phyloP scores from a whole-genome alignment of 1,284 basidiomycete species.

The Rhodofomes roseus region DNA sequence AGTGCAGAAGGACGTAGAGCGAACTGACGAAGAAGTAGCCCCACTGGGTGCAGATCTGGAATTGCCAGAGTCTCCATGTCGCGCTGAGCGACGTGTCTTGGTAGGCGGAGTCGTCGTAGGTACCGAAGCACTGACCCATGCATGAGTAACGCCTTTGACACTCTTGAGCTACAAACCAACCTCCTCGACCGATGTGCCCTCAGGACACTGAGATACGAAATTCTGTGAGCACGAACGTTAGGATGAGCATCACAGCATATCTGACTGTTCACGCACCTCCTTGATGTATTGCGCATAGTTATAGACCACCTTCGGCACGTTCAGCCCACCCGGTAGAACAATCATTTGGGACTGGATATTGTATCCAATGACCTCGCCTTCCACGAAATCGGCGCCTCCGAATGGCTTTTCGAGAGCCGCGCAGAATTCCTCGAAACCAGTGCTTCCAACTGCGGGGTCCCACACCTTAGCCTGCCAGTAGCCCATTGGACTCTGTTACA shows the following conservation, averaged over 20 bases:
- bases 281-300: constrained; percentile 81
- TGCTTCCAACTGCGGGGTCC: constrained; percentile 69
- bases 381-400: constrained; percentile 19
- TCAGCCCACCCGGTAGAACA: constrained; percentile 38
- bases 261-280: constrained; percentile 39
- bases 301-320: constrained; percentile 54
- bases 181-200: constrained; percentile 51
- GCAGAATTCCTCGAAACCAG: constrained; percentile 72
- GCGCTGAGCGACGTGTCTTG: constrained; percentile 58
- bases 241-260: neutral
- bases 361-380: constrained; percentile 10
- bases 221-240: constrained; percentile 37
- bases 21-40: constrained; percentile 76
- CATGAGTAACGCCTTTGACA: neutral
- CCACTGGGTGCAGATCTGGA: constrained; percentile 94
- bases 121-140: constrained; percentile 75
- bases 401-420: constrained; percentile 49
- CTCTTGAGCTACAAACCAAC: constrained; percentile 32
- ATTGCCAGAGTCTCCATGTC: constrained; percentile 85
- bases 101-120: constrained; percentile 68
- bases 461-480: constrained; percentile 70
- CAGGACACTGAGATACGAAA: constrained; percentile 57
- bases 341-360: constrained; percentile 29
- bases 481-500: constrained; percentile 38
- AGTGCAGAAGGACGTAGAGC: constrained; percentile 5